phyloP scores from a whole-genome alignment of 2,329 filamentous ascomycete genomes.

The Epichloe uncinata region DNA sequence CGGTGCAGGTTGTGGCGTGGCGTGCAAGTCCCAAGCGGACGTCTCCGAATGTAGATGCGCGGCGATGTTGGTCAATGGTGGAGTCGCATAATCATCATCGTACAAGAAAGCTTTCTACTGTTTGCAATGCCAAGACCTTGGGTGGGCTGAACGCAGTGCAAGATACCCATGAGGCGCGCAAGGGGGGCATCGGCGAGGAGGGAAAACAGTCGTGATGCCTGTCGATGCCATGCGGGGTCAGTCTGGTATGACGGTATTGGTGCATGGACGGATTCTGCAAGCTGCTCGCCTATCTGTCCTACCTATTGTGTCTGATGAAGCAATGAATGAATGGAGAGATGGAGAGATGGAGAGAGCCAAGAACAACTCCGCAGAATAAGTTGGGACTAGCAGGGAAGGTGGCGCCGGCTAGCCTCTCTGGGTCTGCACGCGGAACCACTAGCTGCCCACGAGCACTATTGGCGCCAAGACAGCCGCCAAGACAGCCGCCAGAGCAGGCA shows the following conservation, averaged over 20 bases:
- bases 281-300: no score
- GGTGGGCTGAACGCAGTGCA: neutral
- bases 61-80: neutral
- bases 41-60: neutral
- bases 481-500: neutral
- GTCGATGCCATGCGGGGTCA: neutral
- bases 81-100: neutral
- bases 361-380: neutral
- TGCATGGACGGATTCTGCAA: no score
- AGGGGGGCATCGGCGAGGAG: no score
- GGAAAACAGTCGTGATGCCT: neutral
- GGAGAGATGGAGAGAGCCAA: neutral
- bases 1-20: neutral
- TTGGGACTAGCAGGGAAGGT: conserved; percentile 1
- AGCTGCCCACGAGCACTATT: no score
- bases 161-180: no score
- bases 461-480: neutral
- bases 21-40: neutral
- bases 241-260: no score
- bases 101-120: neutral
- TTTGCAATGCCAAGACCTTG: conserved; percentile 1
- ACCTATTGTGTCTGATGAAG: no score
- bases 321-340: neutral
- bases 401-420: neutral
- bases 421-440: no score